Base-by-base conservation (phyloP, 2,329 filamentous ascomycete species). In the Colletotrichum incanum region DNA sequence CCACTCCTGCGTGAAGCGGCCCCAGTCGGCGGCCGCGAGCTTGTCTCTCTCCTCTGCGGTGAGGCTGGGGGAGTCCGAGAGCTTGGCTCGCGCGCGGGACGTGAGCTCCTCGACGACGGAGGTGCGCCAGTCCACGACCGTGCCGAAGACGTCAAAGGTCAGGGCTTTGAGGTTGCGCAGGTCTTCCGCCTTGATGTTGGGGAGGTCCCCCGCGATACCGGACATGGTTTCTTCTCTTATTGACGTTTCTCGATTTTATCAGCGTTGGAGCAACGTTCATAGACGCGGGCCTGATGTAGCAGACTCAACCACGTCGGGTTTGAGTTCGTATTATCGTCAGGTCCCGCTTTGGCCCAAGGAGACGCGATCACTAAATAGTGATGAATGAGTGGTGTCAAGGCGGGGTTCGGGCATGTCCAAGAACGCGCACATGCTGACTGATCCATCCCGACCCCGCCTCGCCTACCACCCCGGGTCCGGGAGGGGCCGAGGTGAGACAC, bases 101-200 rank as follows among this genome's bases (percentile, higher is more conserved):
- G 82, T 79, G 59, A 96, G 87, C 65, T 89, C 88, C 11, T 86
- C 82, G 18, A 86, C 89, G 26, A 96, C 89, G 2, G 90, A 90
- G 49, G 85, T 85, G 68, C 93, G 91, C 93, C 93, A 96, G 84
- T 96, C 88, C 56, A 96, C 93, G 74, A 92, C 90, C 1, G 94
- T 96, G 75, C 93, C 93, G 80, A 95, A 95, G 76, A 94, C 89
- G 82, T 95, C 93, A 78, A 94, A 94, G 65, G 91, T 86, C 43
- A 95, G 84, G 9, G 89, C 92, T 75, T 90, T 90, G 74, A 89
- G 76, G 59, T 47, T 45, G 52, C 52, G 41, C 1, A 72, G 65
- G 60, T 63, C 45, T 9, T 55, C 31, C 1, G 65, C 14, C 43
- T 52, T 71, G 43, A 28, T 63, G 23, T 54, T 43, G 23, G 47